Evolutionary conservation across 176 grass and related monocot species (phyloP).

Genomic region (Chrysopogon serrulatus): DNA sequence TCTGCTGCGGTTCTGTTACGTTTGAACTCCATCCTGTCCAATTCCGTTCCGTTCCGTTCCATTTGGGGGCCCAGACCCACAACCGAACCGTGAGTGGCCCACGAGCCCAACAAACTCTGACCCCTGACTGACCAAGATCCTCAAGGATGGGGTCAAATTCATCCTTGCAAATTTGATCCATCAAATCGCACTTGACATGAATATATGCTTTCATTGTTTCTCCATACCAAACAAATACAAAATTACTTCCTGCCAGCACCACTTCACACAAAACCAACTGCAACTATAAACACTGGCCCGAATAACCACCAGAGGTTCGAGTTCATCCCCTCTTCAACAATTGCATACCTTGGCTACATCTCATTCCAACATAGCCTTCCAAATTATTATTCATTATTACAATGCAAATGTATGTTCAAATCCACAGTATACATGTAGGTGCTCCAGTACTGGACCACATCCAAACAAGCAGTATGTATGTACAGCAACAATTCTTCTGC

Average conservation of each 20-base stretch:
- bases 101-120: neutral
- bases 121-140: neutral
- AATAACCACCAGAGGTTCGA: neutral
- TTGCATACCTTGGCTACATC: neutral
- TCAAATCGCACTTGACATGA: neutral
- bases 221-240: neutral
- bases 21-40: neutral
- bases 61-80: neutral
- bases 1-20: no score
- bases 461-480: constrained; percentile 40
- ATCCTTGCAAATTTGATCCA: neutral
- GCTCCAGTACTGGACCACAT: neutral
- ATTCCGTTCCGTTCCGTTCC: neutral
- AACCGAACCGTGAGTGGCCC: neutral
- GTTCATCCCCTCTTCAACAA: neutral
- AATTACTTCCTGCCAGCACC: neutral
- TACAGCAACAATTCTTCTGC: constrained; percentile 32
- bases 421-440: constrained; percentile 2
- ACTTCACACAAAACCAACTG: neutral
- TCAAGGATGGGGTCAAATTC: neutral
- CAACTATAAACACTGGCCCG: neutral
- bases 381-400: constrained; percentile 9
- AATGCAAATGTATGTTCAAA: constrained; percentile 20
- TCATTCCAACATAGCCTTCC: constrained; percentile 10
- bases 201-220: neutral